Base-by-base conservation (phyloP, 257 asterid genomes). In the Scutellaria barbata region DNA sequence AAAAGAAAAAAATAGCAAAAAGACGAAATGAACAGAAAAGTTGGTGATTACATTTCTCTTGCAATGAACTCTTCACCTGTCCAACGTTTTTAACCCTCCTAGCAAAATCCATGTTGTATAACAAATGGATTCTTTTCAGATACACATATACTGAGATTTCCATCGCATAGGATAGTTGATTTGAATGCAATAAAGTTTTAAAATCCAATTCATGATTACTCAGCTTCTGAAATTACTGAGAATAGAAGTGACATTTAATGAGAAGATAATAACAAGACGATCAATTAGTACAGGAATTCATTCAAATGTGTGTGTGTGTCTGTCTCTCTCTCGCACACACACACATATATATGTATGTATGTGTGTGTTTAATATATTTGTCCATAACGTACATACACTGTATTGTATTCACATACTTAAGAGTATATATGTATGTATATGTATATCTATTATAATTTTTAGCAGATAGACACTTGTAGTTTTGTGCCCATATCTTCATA, bases 91-190 rank as follows among this genome's bases (percentile, higher is more conserved):
- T 37, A 65, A 12, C 55, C 65, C 50, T 55, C 65, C 18, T 63
- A 53, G 73, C 70, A 60, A 67, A 65, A 51, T 72, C 65, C 72
- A 57, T 68, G 68, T 61, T 74, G 40, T 53, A 11, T 63, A 20
- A 59, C 75, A 25, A 14, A 43, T 54, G 48, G 68, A 73, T 63
- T 68, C 43, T 40, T 74, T 68, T 55, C 39, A 43, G 63, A 65
- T 74, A 76, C 74, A 53, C 66, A 43, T 74, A 72, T 77, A 76
- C 50, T 43, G 73, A 58, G 66, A 77, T 62, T 30, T 64, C 54
- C 54, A 69, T 47, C 41, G 5, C 48, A 56, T 63, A 25, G 62
- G 61, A 56, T 40, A 56, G 70, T 51, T 51, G 63, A 69, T 76
- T 72, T 55, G 53, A 69, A 73, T 66, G 59, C 65, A 59, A 57